Evolutionary conservation across 2,329 filamentous ascomycete species (phyloP), one percentile per base, ranked within the genome.

Genomic region (Penicillium digitatum): DNA sequence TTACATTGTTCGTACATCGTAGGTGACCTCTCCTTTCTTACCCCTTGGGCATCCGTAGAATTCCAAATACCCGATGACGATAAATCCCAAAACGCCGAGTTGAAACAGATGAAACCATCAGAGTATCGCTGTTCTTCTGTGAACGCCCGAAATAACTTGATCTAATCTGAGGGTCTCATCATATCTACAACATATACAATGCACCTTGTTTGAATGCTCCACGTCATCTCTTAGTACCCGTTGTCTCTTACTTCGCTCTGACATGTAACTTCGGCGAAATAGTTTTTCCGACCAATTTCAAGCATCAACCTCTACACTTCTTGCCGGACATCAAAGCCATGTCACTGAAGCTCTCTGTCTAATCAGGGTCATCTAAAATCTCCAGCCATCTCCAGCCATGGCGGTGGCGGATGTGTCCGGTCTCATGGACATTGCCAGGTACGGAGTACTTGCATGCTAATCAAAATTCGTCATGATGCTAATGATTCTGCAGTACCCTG

Each of bases 401-500:
- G 72, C 73, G 56, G 67, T 66, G 60, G 66, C 70, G 35, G 73
- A 75, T 58, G 69, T 69, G 63, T 71, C 74, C 57, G 71, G 69
- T 65, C 66, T 76, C 56, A 67, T 76, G 71, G 73, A 74, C 54
- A 76, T 76, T 58, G 74, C 72, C 45, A 74, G 70, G 74, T 76
- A 61, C 26, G 27, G 5, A n/a, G 39, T 10, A 44, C 11, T 27
- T 5, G 3, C 8, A 50, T 38, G 26, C 20, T 20, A 16, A 34
- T 37, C 26, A n/a, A 45, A 39, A 52, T 54, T 29, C 35, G 16
- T 14, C 11, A 31, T 39, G 20, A 35, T 24, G 12, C 27, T 40
- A 9, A 27, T 34, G 18, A 14, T 22, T 49, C 22, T 42, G 20
- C 34, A 95, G 90, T 72, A 87, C 88, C 47, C 81, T 96, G 57